phyloP scores from a whole-genome alignment of 2,329 filamentous ascomycete species.

The Seiridium cupressi region DNA sequence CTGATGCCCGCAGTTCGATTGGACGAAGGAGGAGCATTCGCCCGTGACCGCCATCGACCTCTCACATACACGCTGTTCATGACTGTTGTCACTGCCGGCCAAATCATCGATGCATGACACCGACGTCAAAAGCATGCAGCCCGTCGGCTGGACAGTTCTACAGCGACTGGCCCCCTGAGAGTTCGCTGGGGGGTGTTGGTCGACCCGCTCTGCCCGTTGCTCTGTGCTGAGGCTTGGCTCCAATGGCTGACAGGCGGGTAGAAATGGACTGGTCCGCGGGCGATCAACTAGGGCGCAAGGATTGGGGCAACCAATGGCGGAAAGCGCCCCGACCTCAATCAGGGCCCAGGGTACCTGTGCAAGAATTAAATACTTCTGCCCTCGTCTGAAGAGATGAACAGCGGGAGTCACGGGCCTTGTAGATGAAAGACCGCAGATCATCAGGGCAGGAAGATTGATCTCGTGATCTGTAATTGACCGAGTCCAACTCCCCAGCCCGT shows the following conservation, averaged over 20 bases:
- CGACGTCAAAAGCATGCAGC: background rate
- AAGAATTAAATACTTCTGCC: background rate
- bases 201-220: background rate
- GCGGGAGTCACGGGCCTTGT: too few species aligned
- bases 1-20: background rate
- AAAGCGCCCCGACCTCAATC: background rate
- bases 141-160: background rate
- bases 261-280: constrained; percentile 2
- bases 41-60: background rate
- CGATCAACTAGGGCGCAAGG: constrained; percentile 2
- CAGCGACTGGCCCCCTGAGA: background rate
- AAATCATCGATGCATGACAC: background rate
- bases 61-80: background rate
- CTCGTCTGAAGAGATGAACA: background rate
- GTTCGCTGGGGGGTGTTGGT: background rate
- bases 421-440: too few species aligned
- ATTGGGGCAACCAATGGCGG: background rate
- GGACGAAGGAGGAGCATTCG: background rate
- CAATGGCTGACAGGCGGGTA: background rate
- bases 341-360: background rate
- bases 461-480: too few species aligned
- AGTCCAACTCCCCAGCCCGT: too few species aligned
- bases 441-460: too few species aligned
- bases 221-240: constrained; percentile 1
- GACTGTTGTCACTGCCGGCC: background rate